Conservation (phyloP, 306 rosid species). For the Castanopsis chinensis region DNA sequence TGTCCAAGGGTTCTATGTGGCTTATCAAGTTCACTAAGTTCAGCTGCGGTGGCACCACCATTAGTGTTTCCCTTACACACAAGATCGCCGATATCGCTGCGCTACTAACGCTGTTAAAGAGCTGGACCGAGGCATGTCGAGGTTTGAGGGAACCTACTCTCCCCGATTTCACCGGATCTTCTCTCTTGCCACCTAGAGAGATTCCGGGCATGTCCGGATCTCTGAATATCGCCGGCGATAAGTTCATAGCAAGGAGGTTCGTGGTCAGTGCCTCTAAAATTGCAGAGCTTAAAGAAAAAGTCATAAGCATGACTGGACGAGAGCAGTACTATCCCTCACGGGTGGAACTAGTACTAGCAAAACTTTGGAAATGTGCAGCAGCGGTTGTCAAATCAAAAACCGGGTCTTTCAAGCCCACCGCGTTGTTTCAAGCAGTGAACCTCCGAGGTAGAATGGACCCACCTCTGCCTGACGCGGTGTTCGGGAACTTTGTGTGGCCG, state of each 20-base stretch:
- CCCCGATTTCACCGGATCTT: slow-evolving; percentile 24
- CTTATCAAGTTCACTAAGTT: slow-evolving; percentile 39
- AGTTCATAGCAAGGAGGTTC: slow-evolving; percentile 33
- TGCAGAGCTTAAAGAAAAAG: slow-evolving; percentile 26
- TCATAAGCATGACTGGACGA: not conserved
- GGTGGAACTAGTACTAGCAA: slow-evolving; percentile 40
- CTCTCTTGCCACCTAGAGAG: slow-evolving; percentile 44
- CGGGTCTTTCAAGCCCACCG: slow-evolving; percentile 27
- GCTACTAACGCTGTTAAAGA: slow-evolving; percentile 13
- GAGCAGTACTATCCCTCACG: slow-evolving; percentile 30
- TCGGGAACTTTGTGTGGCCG: slow-evolving; percentile 52
- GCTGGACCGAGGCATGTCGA: slow-evolving; percentile 28
- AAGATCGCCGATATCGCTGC: slow-evolving; percentile 34
- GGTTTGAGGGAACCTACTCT: not conserved
- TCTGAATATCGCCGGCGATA: not conserved
- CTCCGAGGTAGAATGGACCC: slow-evolving; percentile 44
- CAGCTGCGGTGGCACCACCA: slow-evolving; percentile 41
- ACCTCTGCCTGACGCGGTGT: slow-evolving; percentile 11
- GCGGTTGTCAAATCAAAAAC: not conserved
- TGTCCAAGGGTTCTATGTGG: slow-evolving; percentile 19
- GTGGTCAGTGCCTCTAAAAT: slow-evolving; percentile 26
- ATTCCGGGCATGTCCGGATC: slow-evolving; percentile 34
- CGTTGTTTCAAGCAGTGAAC: slow-evolving; percentile 48
- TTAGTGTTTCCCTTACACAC: slow-evolving; percentile 34
- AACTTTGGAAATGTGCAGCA: slow-evolving; percentile 44